A percentile compares a stretch with the other conserved stretches of the same genome.
Evolutionary conservation across 2,329 filamentous ascomycete species (phyloP).

Genomic region (Colletotrichum nymphaeae): DNA sequence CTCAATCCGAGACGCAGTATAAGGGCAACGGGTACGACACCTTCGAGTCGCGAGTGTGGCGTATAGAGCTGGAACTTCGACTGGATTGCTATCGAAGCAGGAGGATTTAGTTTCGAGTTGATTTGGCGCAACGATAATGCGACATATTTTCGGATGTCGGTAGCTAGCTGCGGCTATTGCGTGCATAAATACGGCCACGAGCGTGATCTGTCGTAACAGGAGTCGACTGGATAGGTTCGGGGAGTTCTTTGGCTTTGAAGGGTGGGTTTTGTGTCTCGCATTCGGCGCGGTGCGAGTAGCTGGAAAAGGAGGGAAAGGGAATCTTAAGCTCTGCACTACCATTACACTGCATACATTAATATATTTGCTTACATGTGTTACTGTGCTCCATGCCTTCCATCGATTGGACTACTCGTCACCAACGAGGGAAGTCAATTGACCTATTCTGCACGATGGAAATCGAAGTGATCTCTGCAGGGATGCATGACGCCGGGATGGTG

Average conservation of each 20-base stretch:
- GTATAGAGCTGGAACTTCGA: neutral
- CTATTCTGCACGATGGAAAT: neutral
- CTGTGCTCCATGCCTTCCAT: neutral
- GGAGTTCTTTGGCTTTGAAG: constrained; percentile 2
- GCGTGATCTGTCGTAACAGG: constrained; percentile 16
- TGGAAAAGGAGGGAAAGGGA: constrained; percentile 4
- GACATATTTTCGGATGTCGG: neutral
- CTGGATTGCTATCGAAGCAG: neutral
- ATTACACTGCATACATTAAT: constrained; percentile 32
- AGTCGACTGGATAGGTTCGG: neutral
- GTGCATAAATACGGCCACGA: constrained; percentile 1
- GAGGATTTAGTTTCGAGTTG: constrained; percentile 12
- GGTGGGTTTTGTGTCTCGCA: neutral
- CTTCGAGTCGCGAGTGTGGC: neutral
- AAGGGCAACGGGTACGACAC: neutral
- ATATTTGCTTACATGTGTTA: neutral
- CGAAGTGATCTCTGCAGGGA: constrained; percentile 30
- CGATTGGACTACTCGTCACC: neutral
- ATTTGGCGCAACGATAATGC: neutral
- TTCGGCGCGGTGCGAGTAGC: constrained; percentile 12
- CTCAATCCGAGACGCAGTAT: neutral
- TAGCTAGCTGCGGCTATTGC: neutral
- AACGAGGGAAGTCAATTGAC: neutral
- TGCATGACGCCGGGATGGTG: constrained; percentile 30
- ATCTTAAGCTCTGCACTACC: constrained; percentile 12